Conservation (phyloP, 306 rosid genomes). For the Mimosa pudica region DNA sequence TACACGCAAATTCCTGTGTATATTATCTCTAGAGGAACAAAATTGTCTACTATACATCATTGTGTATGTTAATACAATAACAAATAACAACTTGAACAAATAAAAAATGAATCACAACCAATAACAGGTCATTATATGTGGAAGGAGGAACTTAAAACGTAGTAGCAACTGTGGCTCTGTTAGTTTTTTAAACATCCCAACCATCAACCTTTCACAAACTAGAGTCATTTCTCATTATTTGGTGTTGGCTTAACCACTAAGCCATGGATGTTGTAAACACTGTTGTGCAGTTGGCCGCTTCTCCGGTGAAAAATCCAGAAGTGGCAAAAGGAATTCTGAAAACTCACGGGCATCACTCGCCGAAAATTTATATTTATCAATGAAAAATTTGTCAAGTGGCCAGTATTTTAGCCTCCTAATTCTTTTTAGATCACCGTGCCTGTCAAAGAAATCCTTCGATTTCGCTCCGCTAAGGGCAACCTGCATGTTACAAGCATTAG, state of each 20-base stretch:
- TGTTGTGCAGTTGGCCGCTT: conserved; percentile 95
- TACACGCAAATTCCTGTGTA: conserved; percentile 40
- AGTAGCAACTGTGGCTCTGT: conserved; percentile 19
- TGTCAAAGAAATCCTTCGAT: conserved; percentile 86
- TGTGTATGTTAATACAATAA: conserved; percentile 45
- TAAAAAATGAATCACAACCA: conserved; percentile 49
- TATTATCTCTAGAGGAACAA: conserved; percentile 46
- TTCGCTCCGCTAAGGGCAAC: conserved; percentile 68
- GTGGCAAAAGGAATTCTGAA: conserved; percentile 69
- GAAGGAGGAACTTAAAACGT: conserved; percentile 31
- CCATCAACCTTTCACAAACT: conserved; percentile 56
- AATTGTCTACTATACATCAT: conserved; percentile 63
- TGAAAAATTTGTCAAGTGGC: conserved; percentile 69
- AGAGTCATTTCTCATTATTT: conserved; percentile 40
- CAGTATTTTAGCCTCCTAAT: conserved; percentile 89
- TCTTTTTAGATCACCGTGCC: conserved; percentile 92
- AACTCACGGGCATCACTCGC: conserved; percentile 71
- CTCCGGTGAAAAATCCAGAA: conserved; percentile 84
- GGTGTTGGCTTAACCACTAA: conserved; percentile 42
- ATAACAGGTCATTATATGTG: conserved; percentile 46
- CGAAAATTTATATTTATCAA: conserved; percentile 73
- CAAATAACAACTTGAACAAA: conserved; percentile 36
- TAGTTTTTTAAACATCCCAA: conserved; percentile 53
- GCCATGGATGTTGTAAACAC: conserved; percentile 89
- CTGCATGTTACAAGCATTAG: conserved; percentile 52